Base-by-base conservation (phyloP, 169 alveolate genomes). In the Blepharisma undulans region DNA sequence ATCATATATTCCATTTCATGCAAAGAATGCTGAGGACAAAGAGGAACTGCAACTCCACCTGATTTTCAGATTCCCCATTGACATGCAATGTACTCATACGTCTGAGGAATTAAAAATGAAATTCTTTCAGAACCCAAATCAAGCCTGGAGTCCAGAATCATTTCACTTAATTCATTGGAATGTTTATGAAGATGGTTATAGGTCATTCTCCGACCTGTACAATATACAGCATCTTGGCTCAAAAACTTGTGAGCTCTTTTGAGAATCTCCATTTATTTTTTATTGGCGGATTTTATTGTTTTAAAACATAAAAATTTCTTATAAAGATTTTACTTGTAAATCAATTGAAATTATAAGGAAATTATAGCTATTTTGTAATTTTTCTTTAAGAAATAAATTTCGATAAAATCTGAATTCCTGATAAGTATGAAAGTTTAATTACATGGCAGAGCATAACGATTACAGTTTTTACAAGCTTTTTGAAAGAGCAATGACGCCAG, bases 31-130 rank as follows among this genome's bases (percentile, higher is more conserved):
- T 21, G 36, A 0, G n/a, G 7, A 33, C 92, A 88, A 2, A 88
- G 48, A 16, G 92, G 92, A 10, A 88, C 92, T 30, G 87, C 29
- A 22, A 72, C 29, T 0, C 78, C 87, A 14, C 87, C 87, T 7
- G 92, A 22, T 19, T 32, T 16, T 59, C 92, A 90, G 32, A 71
- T 80, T 48, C 78, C 90, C 84, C 78, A 81, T 71, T 90, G 76
- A 12, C 33, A 33, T n/a, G 91, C 71, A 0, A 87, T 21, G 59
- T 76, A 90, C 8, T 90, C 90, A 30, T 78, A 71, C 19, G 66
- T 60, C 14, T 85, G 88, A 74, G 80, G 80, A 1, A 88, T 34
- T 4, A 90, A 27, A 81, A 84, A 84, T 12, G 34, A 30, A 22
- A 90, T 34, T 32, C 90, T 36, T 81, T 36, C 81, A 29, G 34